These are phyloP conservation scores for Fusarium pseudograminearum DNA, from an alignment of 2,329 filamentous ascomycete genomes.

Conservation along the genomic window DNA sequence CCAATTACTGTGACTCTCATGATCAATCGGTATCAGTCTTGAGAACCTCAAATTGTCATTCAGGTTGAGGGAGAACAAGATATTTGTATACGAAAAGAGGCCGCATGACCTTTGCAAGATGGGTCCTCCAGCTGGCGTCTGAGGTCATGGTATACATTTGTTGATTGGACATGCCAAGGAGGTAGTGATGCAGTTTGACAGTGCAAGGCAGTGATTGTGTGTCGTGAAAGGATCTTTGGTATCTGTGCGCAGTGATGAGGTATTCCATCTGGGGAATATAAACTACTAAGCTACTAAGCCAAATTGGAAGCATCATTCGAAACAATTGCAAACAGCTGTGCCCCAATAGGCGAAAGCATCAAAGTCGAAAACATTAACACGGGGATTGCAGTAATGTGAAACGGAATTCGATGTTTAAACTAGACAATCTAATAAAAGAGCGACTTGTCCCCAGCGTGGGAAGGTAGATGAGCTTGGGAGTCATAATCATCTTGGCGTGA, in stretches of 20 bases:
- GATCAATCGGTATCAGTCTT: rapidly evolving
- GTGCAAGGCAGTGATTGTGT: too few species aligned
- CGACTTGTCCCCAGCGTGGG: too few species aligned
- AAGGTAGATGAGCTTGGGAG: too few species aligned
- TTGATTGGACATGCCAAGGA: not conserved
- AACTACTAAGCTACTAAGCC: rapidly evolving
- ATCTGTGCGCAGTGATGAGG: not conserved
- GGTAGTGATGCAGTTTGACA: not conserved
- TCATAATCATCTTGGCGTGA: too few species aligned
- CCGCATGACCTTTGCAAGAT: too few species aligned
- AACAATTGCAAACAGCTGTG: rapidly evolving
- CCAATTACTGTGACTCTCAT: constrained; percentile 7
- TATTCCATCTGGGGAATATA: rapidly evolving
- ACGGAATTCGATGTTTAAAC: not conserved
- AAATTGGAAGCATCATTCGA: not conserved
- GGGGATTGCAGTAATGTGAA: too few species aligned
- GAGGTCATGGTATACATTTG: not conserved
- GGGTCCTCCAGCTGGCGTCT: too few species aligned
- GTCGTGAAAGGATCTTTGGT: not conserved
- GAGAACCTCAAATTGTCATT: rapidly evolving
- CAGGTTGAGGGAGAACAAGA: not conserved
- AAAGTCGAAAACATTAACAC: too few species aligned
- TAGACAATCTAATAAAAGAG: not conserved
- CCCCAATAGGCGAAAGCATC: rapidly evolving
- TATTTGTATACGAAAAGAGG: not conserved